Base-by-base conservation (phyloP, 345 rosid species). In the Noccaea bulbosa region DNA sequence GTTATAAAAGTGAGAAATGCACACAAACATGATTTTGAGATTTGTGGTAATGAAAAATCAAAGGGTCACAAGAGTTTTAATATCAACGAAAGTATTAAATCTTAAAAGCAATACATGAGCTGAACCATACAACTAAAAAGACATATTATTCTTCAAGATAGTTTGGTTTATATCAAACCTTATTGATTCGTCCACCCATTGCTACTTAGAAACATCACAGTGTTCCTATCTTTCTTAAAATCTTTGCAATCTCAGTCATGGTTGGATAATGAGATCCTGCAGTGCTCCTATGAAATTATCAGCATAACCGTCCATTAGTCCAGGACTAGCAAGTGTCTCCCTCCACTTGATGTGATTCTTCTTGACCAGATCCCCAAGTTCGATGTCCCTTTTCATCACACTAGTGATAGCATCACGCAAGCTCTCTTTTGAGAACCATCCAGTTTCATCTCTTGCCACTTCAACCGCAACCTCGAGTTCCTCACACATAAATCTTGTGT, bases 401-500 rank as follows among this genome's bases (percentile, higher is more conserved):
- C 52, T 41, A 46, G 44, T 68, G 53, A 80, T 63, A 10, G 78
- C 83, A 46, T 76, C 14, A 5, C 66, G 1, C 50, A 80, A 56
- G 2, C 46, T 39, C 49, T 75, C 80, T 46, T 76, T 80, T 0
- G 69, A 40, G 46, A 72, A 46, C 80, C 67, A 52, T 11, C 71
- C 63, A n/a, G 62, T 37, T 15, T 50, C 69, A n/a, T 38, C 78
- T 50, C 81, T 78, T 65, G 50, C 70, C 22, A 70, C 82, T 70
- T 83, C 81, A 12, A 80, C 79, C 0, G 71, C 69, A 6, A 77
- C 69, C 66, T 77, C 64, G 14, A 76, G 62, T 72, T 83, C 86
- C 4, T 67, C 65, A 15, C 55, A 78, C 73, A 78, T 0, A 1
- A 80, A 33, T 37, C 81, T 83, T 0, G 84, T 24, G 60, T 62